phyloP scores from a whole-genome alignment of 83 land plant species.

The Larix sibirica region DNA sequence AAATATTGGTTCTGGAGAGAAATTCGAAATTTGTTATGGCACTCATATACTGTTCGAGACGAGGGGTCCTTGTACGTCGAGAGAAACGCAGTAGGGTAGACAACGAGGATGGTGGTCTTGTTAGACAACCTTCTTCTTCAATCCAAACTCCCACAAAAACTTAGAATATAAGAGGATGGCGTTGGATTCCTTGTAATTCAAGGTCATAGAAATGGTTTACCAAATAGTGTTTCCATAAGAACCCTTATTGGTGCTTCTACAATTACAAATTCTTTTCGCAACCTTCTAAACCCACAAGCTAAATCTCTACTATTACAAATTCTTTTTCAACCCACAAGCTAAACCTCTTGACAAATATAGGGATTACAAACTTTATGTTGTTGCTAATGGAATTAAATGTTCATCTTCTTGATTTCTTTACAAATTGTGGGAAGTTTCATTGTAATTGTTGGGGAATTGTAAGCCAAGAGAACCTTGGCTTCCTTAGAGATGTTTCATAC shows the following conservation, averaged over 20 bases:
- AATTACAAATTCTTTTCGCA: slow-evolving; percentile 34
- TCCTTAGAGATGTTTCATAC: no score
- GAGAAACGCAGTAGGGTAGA: slow-evolving; percentile 70
- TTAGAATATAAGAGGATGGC: slow-evolving; percentile 52
- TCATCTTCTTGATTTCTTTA: no score
- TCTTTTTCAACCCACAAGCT: slow-evolving; percentile 75
- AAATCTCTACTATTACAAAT: slow-evolving; percentile 17
- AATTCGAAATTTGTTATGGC: no score
- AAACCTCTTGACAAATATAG: slow-evolving; percentile 66
- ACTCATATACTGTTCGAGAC: no score
- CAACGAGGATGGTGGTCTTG: slow-evolving; percentile 68
- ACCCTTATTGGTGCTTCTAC: slow-evolving; percentile 49
- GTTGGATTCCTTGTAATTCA: slow-evolving; percentile 64
- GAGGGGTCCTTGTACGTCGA: slow-evolving; percentile 20
- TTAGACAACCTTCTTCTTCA: slow-evolving; percentile 40
- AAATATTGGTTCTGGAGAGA: no score
- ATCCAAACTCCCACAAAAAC: slow-evolving; percentile 54
- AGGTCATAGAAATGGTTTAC: slow-evolving; percentile 44
- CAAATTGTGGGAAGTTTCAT: no score
- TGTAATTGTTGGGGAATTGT: no score
- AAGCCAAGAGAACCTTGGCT: no score
- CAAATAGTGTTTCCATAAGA: slow-evolving; percentile 9
- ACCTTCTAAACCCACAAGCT: slow-evolving; percentile 20
- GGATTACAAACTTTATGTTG: no score
- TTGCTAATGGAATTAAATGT: no score